Base-by-base conservation (phyloP, 345 rosid genomes). In the Xanthoceras sorbifolium region DNA sequence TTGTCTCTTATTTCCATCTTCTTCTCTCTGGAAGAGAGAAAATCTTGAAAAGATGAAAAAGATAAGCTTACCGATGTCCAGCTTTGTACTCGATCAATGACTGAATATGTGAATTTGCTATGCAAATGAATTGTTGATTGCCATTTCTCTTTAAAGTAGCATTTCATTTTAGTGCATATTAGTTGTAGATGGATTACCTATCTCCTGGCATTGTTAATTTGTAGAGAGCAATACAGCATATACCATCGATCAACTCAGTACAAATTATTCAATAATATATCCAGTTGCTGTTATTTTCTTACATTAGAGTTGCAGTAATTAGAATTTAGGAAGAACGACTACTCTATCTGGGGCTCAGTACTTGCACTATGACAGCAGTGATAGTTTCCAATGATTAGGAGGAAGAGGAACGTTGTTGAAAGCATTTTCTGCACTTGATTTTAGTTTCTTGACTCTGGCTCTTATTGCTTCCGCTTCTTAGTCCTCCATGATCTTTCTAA, bases 401-500 rank as follows among this genome's bases (percentile, higher is more conserved):
- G n/a, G n/a, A 48, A 23, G 81, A 85, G 55, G 82, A 61, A n/a
- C 86, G 18, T 71, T 50, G 3, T 59, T 61, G 9, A 76, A 36
- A 40, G 87, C 87, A 59, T 80, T 80, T 40, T 68, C 75, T 25
- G 85, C 85, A 31, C 87, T 80, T 29, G 57, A 32, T 77, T 86
- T 85, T 1, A 90, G 72, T 57, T 64, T 76, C 59, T 64, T 77
- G 20, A 72, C 86, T 31, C 32, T 78, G 2, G 65, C 69, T 71
- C 85, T 85, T 50, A 79, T 82, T 23, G 26, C 48, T 18, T 76
- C 23, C 14, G 86, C 82, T 52, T 85, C 80, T 20, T 83, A 82
- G 29, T 36, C 81, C 74, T 72, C 87, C 89, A 87, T 83, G 25
- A 88, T 77, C 64, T 63, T 84, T 74, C 78, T 82, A 17, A 87